Evolutionary conservation across 78 protist genomes (phyloP), one percentile per base, ranked within the genome.

Genomic region (Capsaspora owczarzaki): DNA sequence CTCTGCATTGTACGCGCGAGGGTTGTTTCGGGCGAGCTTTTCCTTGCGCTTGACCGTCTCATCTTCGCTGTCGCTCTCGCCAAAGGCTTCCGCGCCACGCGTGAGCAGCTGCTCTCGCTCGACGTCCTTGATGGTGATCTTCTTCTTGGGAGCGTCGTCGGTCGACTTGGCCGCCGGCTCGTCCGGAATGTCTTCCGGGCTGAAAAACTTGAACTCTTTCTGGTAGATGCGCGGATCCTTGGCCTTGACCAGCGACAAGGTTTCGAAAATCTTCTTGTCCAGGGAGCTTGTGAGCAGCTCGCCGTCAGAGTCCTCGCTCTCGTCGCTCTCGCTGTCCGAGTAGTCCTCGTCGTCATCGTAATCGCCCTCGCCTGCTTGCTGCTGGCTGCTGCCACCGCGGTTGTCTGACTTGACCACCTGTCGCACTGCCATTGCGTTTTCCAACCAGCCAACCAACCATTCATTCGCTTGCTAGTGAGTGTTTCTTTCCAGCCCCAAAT

Each of bases 201-300:
- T 25, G 51, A 74, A 74, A 51, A 74, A 74, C n/a, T 29, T 49
- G n/a, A 8, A 0, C 23, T 44, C 22, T 16, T 6, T 1, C 43
- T 74, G 66, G 79, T 74, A 74, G 35, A 74, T 27, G 41, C 63
- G 60, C 60, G 60, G 60, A 31, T 74, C 79, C 31, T 27, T 6
- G 23, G 10, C 27, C 44, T 38, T 33, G 44, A 66, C 38, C 43
- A 66, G 41, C 35, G 74, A 0, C 1, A 66, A 0, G 12, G 74
- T 66, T 23, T 44, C 46, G 31, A 66, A 29, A 27, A 66, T 66
- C 16, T 66, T 2, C 74, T 66, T 38, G 29, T 66, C 74, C n/a
- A 66, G 46, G 44, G 1, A 4, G 29, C 25, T 27, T 29, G 74
- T 66, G 33, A 66, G 12, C 46, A 66, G 20, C n/a, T 33, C 74